A percentile compares a stretch with the other conserved stretches of the same genome.
phyloP scores from a whole-genome alignment of 129 eudicot species.

The Pittosporum tobira region DNA sequence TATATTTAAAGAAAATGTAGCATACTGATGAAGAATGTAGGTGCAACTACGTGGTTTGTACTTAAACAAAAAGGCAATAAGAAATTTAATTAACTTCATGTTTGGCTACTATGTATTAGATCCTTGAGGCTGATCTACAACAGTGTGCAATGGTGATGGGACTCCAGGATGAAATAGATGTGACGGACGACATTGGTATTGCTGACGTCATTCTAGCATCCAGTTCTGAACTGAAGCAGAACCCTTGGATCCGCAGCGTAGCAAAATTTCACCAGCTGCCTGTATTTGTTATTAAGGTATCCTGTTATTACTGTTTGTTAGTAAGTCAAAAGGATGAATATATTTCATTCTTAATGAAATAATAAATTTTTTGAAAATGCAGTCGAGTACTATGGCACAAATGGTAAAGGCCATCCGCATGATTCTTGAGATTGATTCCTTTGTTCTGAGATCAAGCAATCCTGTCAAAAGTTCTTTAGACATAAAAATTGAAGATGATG shows the following conservation, averaged over 20 bases:
- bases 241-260: conserved; percentile 87
- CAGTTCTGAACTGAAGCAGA: conserved; percentile 71
- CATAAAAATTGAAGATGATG: conserved; percentile 88
- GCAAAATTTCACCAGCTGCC: conserved; percentile 87
- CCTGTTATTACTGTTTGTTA: not conserved
- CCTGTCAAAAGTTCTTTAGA: conserved; percentile 30
- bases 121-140: conserved; percentile 76
- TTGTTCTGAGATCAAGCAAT: conserved; percentile 36
- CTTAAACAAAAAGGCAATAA: not conserved
- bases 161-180: conserved; percentile 63
- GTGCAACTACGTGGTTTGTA: not conserved
- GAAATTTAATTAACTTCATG: not conserved
- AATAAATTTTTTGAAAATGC: conserved; percentile 20
- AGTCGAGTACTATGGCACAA: conserved; percentile 93
- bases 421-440: conserved; percentile 69
- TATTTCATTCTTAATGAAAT: not conserved
- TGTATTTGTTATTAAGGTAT: conserved; percentile 80
- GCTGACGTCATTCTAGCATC: conserved; percentile 86
- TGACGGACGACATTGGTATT: conserved; percentile 58
- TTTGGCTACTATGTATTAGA: conserved; percentile 34
- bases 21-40: not conserved
- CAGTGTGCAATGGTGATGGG: conserved; percentile 96
- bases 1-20: not conserved
- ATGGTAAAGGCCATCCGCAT: conserved; percentile 88
- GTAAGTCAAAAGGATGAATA: not conserved